Base-by-base conservation (phyloP, 2,329 filamentous ascomycete species). In the Ceratocystis alfenasii region DNA sequence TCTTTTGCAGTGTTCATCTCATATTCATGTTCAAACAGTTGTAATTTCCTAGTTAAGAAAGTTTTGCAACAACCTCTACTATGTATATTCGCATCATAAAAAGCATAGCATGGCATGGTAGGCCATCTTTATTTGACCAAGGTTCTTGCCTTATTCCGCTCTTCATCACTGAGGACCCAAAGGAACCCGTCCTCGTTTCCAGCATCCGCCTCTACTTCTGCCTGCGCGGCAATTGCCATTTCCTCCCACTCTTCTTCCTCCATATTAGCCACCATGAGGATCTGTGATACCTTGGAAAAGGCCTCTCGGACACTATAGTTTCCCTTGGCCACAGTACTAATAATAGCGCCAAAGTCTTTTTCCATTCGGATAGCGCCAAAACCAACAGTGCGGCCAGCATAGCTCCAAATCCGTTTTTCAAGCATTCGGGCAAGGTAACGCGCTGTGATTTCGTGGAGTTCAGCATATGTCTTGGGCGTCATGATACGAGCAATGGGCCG, bases 241-340 rank as follows among this genome's bases (percentile, higher is more conserved):
- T 94, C 90, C 61, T 93, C 89, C 89, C 91, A 96, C 75, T 96
- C 93, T 67, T 96, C 92, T 44, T 94, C 89, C 73, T 96, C 92
- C 90, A 96, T 95, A 70, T 92, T 93, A 73, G 93, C 86, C 17
- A 96, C 84, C 79, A 95, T 84, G 66, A 88, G 84, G 71, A 96
- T 87, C 79, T 96, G 90, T 67, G 82, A 81, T 67, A 88, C 89
- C 71, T 86, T 84, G 33, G 82, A 80, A 77, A 96, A 96, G 2
- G 83, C 76, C 72, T 95, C 91, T 41, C 90, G 80, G 45, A 94
- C 82, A 1, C 83, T 83, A 73, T 95, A 96, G 71, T 88, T 85
- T 3, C 87, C 89, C 68, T 79, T 81, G 10, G 84, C 83, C 1
- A 90, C 85, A 0, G 82, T 80, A 28, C 81, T 78, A 4, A 95